Evolutionary conservation across 169 alveolate species (phyloP).

Genomic region (Babesia caballi): DNA sequence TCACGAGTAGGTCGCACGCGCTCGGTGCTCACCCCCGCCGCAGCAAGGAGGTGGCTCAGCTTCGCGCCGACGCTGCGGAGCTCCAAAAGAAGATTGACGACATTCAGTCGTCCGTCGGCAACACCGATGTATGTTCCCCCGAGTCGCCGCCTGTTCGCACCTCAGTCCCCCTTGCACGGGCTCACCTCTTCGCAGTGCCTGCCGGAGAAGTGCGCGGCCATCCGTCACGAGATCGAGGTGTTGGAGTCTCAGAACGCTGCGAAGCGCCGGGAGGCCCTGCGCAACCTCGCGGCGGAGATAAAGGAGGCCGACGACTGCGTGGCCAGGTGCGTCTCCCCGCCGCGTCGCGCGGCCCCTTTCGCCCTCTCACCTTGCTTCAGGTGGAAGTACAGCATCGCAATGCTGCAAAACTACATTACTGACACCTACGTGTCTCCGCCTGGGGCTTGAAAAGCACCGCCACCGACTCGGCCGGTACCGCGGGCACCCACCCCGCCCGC

Average conservation of each 20-base stretch:
- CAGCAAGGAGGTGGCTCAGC: not conserved
- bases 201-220: slow-evolving; percentile 5
- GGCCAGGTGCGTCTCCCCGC: not conserved
- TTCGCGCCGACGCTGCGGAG: not conserved
- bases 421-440: not conserved
- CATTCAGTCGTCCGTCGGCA: not conserved
- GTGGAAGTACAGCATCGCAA: not conserved
- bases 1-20: not conserved
- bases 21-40: no score
- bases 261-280: not conserved
- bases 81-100: not conserved
- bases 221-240: slow-evolving; percentile 3
- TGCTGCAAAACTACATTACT: not conserved
- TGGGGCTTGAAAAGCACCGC: not conserved
- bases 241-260: not conserved
- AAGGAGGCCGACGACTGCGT: not conserved
- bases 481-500: not conserved
- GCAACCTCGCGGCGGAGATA: not conserved
- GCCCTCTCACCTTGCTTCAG: not conserved
- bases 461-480: no score
- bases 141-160: no score
- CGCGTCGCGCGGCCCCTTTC: not conserved
- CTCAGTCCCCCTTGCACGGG: no score
- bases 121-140: not conserved
- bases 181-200: not conserved